phyloP scores from a whole-genome alignment of 306 rosid species.

The Corylus avellana region DNA sequence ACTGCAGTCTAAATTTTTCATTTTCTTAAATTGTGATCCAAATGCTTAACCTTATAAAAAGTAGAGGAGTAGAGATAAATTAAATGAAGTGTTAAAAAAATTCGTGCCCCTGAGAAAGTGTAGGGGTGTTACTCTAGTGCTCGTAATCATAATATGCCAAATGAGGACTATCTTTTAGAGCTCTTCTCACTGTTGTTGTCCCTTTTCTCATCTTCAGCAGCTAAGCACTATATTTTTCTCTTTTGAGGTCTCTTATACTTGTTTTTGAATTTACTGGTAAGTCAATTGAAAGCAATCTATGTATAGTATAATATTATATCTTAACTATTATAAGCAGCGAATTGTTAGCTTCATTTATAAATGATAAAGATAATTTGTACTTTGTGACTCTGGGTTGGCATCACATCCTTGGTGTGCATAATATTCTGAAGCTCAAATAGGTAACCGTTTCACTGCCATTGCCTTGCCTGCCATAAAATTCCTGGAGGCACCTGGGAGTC shows the following conservation, averaged over 20 bases:
- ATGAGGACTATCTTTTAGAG: not conserved
- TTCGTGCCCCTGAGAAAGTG: not conserved
- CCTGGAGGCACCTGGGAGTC: not conserved
- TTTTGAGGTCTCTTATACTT: not conserved
- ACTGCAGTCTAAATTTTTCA: not conserved
- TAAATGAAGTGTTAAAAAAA: not conserved
- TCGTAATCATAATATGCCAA: not conserved
- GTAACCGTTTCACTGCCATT: no score
- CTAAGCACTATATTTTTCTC: not conserved
- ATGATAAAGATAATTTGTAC: not conserved
- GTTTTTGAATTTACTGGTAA: not conserved
- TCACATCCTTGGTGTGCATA: not conserved
- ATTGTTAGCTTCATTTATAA: not conserved
- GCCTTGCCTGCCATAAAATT: not conserved
- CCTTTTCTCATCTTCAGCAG: not conserved
- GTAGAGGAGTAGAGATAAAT: not conserved
- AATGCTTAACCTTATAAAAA: not conserved
- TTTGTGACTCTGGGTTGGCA: not conserved
- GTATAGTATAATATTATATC: not conserved
- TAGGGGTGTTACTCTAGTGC: not conserved
- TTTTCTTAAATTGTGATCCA: not conserved
- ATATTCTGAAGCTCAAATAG: not conserved
- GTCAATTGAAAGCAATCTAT: not conserved
- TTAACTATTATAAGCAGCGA: not conserved
- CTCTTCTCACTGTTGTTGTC: not conserved